Conservation (phyloP, 768 basidiomycete species). For the Rhodotorula paludigena region DNA sequence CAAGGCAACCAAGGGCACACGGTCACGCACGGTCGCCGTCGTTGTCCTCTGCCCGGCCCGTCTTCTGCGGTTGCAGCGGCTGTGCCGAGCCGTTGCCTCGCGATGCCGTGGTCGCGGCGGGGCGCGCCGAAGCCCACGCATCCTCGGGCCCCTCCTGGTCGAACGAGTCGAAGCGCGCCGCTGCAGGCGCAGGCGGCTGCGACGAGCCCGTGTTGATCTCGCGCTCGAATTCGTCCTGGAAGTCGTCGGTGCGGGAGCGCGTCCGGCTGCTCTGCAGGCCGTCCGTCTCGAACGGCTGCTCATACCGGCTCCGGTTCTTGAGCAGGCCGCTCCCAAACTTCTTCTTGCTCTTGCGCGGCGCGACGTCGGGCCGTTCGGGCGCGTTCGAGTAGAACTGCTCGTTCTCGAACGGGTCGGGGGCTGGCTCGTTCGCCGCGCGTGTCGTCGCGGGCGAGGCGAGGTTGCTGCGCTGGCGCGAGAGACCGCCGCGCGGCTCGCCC, state of each 20-base stretch:
- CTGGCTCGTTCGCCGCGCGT: not conserved
- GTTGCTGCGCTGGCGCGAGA: slow-evolving; percentile 7
- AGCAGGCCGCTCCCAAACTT: slow-evolving; percentile 13
- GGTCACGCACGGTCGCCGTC: slow-evolving; percentile 31
- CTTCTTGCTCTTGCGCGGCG: slow-evolving; percentile 22
- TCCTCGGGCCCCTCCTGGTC: slow-evolving; percentile 32
- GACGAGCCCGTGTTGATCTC: slow-evolving; percentile 27
- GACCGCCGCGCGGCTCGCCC: slow-evolving; percentile 15
- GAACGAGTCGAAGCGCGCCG: slow-evolving; percentile 27
- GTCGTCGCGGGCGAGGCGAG: not conserved
- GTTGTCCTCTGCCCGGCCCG: slow-evolving; percentile 9
- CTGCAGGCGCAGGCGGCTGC: not conserved
- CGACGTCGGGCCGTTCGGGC: not conserved
- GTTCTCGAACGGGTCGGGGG: slow-evolving; percentile 23
- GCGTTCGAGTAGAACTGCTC: slow-evolving; percentile 29
- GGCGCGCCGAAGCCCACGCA: slow-evolving; percentile 20
- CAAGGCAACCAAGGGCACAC: not conserved
- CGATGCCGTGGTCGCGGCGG: not conserved
- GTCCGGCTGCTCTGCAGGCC: not conserved
- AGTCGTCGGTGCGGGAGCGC: slow-evolving; percentile 17
- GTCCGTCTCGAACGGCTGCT: slow-evolving; percentile 17
- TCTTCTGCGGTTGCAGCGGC: slow-evolving; percentile 11
- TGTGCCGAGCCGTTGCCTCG: not conserved
- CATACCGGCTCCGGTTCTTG: slow-evolving; percentile 20
- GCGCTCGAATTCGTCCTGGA: slow-evolving; percentile 37